A percentile compares a stretch with the other conserved stretches of the same genome.
These are phyloP conservation scores for Gastrolobium villosum DNA, from an alignment of 306 rosid species.

Conservation along the genomic window DNA sequence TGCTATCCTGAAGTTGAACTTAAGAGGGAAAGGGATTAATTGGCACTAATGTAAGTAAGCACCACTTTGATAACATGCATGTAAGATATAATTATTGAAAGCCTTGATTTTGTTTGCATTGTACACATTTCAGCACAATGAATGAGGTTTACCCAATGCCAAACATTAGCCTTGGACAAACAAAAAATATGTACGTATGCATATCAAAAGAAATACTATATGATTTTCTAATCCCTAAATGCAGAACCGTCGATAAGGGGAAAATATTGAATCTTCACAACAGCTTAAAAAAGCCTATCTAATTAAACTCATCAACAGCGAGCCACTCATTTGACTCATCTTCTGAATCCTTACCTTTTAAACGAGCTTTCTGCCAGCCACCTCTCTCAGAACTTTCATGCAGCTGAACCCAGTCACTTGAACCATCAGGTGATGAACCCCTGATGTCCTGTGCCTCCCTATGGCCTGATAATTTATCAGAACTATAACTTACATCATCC, in stretches of 20 bases:
- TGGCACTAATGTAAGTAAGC: too few relatives aligned
- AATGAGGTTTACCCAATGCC: slow-evolving; percentile 19
- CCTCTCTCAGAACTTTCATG: slow-evolving; percentile 54
- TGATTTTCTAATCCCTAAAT: slow-evolving; percentile 36
- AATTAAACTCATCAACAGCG: slow-evolving; percentile 71
- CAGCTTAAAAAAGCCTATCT: slow-evolving; percentile 50
- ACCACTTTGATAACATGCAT: too few relatives aligned
- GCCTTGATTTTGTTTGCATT: slow-evolving; percentile 13
- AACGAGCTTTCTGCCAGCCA: slow-evolving; percentile 47
- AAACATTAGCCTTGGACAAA: slow-evolving; percentile 26
- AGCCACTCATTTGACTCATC: slow-evolving; percentile 95
- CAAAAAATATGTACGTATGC: slow-evolving; percentile 10
- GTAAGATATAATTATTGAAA: neutral
- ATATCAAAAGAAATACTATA: slow-evolving; percentile 41
- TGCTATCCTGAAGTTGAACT: too few relatives aligned
- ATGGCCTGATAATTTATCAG: slow-evolving; percentile 57
- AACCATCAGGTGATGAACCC: slow-evolving; percentile 68
- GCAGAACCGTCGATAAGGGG: slow-evolving; percentile 41
- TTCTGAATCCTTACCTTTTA: slow-evolving; percentile 77
- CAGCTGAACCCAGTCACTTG: slow-evolving; percentile 88
- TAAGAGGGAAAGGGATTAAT: too few relatives aligned
- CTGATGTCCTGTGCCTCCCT: slow-evolving; percentile 51
- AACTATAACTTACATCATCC: slow-evolving; percentile 62
- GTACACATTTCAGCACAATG: slow-evolving; percentile 12
- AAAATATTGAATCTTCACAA: slow-evolving; percentile 58